Base-by-base conservation (phyloP, 176 grass and related monocot genomes). In the Aechmea fasciata region DNA sequence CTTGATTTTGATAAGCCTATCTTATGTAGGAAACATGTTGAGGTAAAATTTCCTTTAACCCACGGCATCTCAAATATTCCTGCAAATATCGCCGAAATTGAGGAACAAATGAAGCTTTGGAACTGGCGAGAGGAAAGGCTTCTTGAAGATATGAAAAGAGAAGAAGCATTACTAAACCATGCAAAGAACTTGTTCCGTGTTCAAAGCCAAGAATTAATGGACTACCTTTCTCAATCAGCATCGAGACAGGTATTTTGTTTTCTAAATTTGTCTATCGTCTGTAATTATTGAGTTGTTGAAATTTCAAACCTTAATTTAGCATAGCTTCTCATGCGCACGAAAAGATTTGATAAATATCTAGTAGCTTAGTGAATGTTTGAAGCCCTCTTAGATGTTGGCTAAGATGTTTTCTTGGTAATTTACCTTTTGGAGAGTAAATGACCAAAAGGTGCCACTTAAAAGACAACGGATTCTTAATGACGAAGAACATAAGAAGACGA, bases 101-200 rank as follows among this genome's bases (percentile, higher is more conserved):
- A 96, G 74, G 83, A 84, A 63, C 59, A 89, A 74, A 65, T 91
- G 22, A 89, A 87, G 67, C 67, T 78, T 75, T 76, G 84, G 73
- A 84, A 78, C 10, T 91, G 88, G 92, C 77, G 81, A 72, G 87
- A 77, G 72, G 92, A 96, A 72, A 96, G 80, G 69, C 66, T 89
- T 59, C 52, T 76, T 70, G 85, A 96, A 85, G 92, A 89, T 78
- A 70, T 78, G 53, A 87, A 84, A 86, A 86, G 85, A 69, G 76
- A 96, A 84, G 92, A 84, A 77, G 82, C 71, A 74, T 65, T 96
- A 69, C 68, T 91, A 67, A 83, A 67, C 11, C 51, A 80, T 55
- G 80, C 15, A 25, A 88, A 91, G 75, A 68, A 67, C 48, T 84
- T 77, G 73, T 91, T 88, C 48, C 65, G 14, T 52, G 66, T 64